Conservation (phyloP, 2,329 filamentous ascomycete species). For the Aulographum hederae region DNA sequence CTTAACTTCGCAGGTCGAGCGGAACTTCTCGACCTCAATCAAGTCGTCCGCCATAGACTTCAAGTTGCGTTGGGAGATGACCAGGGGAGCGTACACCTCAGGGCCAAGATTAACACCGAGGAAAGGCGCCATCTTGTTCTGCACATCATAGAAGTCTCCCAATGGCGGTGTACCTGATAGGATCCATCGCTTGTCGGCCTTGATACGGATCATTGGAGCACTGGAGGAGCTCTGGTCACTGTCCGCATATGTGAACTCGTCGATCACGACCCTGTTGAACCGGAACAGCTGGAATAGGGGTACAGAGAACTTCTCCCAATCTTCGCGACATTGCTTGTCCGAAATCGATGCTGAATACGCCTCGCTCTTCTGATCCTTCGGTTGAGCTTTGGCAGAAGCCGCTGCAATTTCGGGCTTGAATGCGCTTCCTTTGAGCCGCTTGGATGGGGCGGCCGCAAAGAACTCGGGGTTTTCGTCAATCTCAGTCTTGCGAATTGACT, state of each 20-base stretch:
- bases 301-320: constrained; percentile 11
- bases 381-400: constrained; percentile 3
- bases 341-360: background rate
- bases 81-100: no score
- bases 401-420: constrained; percentile 9
- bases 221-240: constrained; percentile 15
- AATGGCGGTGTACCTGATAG: constrained; percentile 44
- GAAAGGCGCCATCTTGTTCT: constrained; percentile 34
- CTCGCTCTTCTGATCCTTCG: background rate
- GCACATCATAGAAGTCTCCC: constrained; percentile 38
- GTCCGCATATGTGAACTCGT: constrained; percentile 44
- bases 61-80: no score
- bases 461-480: constrained; percentile 15
- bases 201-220: constrained; percentile 14
- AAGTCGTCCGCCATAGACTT: no score
- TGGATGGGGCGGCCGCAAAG: constrained; percentile 19
- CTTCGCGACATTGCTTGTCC: no score
- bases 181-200: constrained; percentile 38
- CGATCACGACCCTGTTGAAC: constrained; percentile 42
- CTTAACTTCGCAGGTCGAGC: constrained; percentile 28
- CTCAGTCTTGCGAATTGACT: background rate
- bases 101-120: constrained; percentile 36
- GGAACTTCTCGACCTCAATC: constrained; percentile 37
- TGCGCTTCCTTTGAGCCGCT: constrained; percentile 15
- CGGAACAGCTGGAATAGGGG: constrained; percentile 39